Evolutionary conservation across 1,284 basidiomycete species (phyloP), one percentile per base, ranked within the genome.

Genomic region (Golubevia pallescens): DNA sequence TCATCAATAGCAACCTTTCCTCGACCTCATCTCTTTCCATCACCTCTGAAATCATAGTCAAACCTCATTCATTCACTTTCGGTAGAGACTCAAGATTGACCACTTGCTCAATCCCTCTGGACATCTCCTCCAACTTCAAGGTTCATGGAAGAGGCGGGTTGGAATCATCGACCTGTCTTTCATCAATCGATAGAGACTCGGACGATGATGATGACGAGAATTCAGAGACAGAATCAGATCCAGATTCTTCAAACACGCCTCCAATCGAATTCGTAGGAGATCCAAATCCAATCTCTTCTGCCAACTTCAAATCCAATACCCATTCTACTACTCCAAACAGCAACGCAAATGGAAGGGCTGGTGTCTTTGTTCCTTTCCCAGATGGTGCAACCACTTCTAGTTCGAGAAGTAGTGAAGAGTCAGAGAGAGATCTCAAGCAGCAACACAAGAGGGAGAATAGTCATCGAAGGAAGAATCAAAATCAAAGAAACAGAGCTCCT

Each of bases 61-160:
- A 62, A n/a, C 73, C 70, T 3, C 73, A 73, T 14, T 65, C 61
- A 5, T 48, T 69, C 20, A 65, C 73, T 19, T 67, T 72, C 34
- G 57, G 58, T 4, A 66, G 69, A 3, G 57, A 64, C n/a, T 68
- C 66, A 58, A 55, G 61, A 16, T 58, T 56, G 2, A 34, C 58
- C 2, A 58, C 42, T n/a, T 63, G 67, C 2, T 53, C 58, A 14
- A 23, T 61, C 7, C 66, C 66, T 2, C 57, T 67, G 21, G 61
- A 51, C 23, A 63, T 67, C 56, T 57, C 60, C 32, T 24, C 34
- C 20, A 28, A 23, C 4, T 19, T 51, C 28, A 20, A n/a, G 20
- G 38, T 5, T 3, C 48, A 24, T 32, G 52, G 28, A 20, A 55
- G 38, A 32, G 57, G n/a, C n/a, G 24, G 3, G 19, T 53, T 19